Percentiles rank a stretch among this genome's conserved stretches.
phyloP scores from a whole-genome alignment of 2,329 filamentous ascomycete genomes.

The Cladobotryum protrusum region DNA sequence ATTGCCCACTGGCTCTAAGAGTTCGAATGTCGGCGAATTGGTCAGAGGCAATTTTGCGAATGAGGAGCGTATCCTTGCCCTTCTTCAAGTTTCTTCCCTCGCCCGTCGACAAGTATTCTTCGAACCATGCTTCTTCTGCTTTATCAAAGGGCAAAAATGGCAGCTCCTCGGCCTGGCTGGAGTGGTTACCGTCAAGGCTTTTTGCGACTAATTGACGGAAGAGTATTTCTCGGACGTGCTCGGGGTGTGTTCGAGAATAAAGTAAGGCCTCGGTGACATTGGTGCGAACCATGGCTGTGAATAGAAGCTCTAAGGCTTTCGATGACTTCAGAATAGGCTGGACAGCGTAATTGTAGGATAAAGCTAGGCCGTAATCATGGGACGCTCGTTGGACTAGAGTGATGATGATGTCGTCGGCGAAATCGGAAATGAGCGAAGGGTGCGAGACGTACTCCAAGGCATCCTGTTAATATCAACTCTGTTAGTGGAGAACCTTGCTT shows the following conservation, averaged over 20 bases:
- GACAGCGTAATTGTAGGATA: conserved; percentile 74
- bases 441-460: conserved; percentile 73
- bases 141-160: conserved; percentile 65
- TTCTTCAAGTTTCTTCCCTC: conserved; percentile 58
- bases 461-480: conserved; percentile 31
- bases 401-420: conserved; percentile 74
- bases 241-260: conserved; percentile 61
- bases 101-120: conserved; percentile 58
- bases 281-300: conserved; percentile 59
- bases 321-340: conserved; percentile 64
- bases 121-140: conserved; percentile 69
- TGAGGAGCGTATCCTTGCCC: conserved; percentile 67
- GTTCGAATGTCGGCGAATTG: conserved; percentile 45
- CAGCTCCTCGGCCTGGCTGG: conserved; percentile 57
- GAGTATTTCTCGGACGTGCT: conserved; percentile 54
- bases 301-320: conserved; percentile 59
- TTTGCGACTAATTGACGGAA: conserved; percentile 60
- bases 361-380: conserved; percentile 57
- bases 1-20: conserved; percentile 38
- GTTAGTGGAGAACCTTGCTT: not conserved
- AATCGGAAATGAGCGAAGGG: conserved; percentile 72
- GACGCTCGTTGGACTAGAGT: conserved; percentile 57
- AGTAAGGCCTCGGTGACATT: conserved; percentile 68
- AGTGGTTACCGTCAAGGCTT: conserved; percentile 40
- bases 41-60: conserved; percentile 65